Evolutionary conservation across 1,284 basidiomycete species (phyloP).

Genomic region (Nidula niveotomentosa): DNA sequence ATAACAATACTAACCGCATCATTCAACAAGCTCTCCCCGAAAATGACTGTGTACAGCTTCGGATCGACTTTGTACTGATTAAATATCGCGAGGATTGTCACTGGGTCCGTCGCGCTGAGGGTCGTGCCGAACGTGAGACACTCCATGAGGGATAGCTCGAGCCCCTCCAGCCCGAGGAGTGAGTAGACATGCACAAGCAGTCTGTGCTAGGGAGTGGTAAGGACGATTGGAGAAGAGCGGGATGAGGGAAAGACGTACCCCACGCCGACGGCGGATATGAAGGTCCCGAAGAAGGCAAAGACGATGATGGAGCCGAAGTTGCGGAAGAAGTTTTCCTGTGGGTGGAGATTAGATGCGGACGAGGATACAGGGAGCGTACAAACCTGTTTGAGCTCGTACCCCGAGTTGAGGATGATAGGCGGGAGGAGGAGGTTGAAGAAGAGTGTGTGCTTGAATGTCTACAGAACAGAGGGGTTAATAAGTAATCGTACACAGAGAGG

Average conservation of each 20-base stretch:
- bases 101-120: constrained; percentile 96
- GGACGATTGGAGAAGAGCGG: background rate
- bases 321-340: constrained; percentile 94
- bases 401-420: constrained; percentile 97
- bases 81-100: constrained; percentile 98
- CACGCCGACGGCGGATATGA: constrained; percentile 95
- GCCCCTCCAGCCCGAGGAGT: constrained; percentile 85
- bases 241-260: constrained; percentile 61
- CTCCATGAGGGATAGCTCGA: constrained; percentile 82
- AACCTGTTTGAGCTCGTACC: constrained; percentile 96
- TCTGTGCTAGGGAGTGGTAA: constrained; percentile 48
- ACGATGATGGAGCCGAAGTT: constrained; percentile 97
- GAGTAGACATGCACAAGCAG: constrained; percentile 97
- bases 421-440: constrained; percentile 98
- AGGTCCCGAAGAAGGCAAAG: constrained; percentile 96
- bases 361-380: constrained; percentile 15
- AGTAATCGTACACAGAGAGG: too few species aligned
- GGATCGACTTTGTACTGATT: constrained; percentile 99
- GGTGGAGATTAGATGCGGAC: background rate
- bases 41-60: constrained; percentile 97
- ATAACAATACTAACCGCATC: constrained; percentile 99
- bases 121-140: constrained; percentile 98
- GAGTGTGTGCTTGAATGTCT: constrained; percentile 96
- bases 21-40: constrained; percentile 96
- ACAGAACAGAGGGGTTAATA: background rate